These are phyloP conservation scores for Avena sativa DNA, from an alignment of 176 grass and related monocot species.

Conservation along the genomic window DNA sequence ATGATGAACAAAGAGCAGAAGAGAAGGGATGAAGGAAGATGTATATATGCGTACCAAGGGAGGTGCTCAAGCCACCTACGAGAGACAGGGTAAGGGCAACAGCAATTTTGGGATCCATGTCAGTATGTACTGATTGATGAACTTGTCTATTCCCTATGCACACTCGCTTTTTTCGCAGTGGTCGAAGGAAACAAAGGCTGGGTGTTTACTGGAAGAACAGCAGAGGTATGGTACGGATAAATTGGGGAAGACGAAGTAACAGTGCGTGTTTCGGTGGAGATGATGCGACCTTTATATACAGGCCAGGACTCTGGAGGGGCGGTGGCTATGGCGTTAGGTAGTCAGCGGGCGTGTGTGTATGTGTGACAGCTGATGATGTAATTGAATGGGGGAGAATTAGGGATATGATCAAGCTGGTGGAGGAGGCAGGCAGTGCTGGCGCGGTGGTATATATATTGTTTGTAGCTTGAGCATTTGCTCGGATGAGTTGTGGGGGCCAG, in stretches of 20 bases:
- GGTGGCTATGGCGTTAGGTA: constrained; percentile 15
- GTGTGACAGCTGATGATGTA: constrained; percentile 5
- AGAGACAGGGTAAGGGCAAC: constrained; percentile 69
- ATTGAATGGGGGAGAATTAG: constrained; percentile 4
- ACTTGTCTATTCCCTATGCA: constrained; percentile 22
- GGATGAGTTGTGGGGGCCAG: constrained; percentile 29
- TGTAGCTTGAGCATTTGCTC: background rate
- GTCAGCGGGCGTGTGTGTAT: constrained; percentile 11
- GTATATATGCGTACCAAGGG: constrained; percentile 53
- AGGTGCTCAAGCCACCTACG: constrained; percentile 74
- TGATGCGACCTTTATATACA: constrained; percentile 39
- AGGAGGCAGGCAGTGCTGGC: background rate
- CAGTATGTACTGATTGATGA: background rate
- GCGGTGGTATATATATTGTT: background rate
- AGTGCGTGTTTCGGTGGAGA: constrained; percentile 19
- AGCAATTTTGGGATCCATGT: constrained; percentile 68
- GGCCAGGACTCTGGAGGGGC: background rate
- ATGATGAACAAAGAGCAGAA: constrained; percentile 8
- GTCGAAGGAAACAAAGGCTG: too few species aligned
- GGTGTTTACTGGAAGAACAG: background rate
- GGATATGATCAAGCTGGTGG: constrained; percentile 20
- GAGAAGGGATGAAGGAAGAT: background rate
- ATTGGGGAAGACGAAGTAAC: constrained; percentile 16
- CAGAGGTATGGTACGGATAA: background rate
- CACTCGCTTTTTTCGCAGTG: background rate